Evolutionary conservation across 352 stramenopile genomes (phyloP), one percentile per base, ranked within the genome.

Genomic region (Phytophthora rubi): DNA sequence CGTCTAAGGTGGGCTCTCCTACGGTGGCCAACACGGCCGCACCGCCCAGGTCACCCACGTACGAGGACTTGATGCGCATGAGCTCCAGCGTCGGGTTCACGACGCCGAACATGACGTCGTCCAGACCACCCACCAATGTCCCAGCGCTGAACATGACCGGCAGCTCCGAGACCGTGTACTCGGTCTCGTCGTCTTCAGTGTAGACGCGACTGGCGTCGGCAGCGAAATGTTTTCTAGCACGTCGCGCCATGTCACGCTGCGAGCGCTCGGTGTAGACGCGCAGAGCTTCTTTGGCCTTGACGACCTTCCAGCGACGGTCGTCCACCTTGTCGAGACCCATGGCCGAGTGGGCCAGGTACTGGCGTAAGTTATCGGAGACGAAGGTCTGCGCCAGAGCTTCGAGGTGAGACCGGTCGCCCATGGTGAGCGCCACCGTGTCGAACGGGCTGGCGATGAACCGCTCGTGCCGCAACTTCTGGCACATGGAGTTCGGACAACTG

Each of bases 61-160:
- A 83, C 53, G 76, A 81, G 1, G 73, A 71, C 52, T 81, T 83
- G 61, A 83, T 68, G 10, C 68, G 68, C 76, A 80, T 81, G 42
- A 67, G 59, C 21, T 83, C 73, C 16, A 76, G 52, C 15, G 73
- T 77, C 44, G 63, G 70, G 23, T 77, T 80, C 15, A 80, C 60
- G 16, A 72, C 62, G 4, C 76, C 76, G 42, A 79, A 83, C 73
- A 83, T 81, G 63, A 81, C 52, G 59, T 83, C 76, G 9, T 83
- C 71, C 4, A 83, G 62, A 12, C 68, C 52, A 3, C 73, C 73
- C 2, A 71, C 65, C 26, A 81, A 54, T 6, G 67, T 80, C 0
- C 76, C 76, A 23, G 74, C 62, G 16, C 58, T 79, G 45, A 80
- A 68, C 59, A 81, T 70, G 48, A 70, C 59, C 8, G 68, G 62